A percentile compares a stretch with the other conserved stretches of the same genome.
Conservation (phyloP, 192 early-diverging fungal species). For the Coemansia erecta region DNA sequence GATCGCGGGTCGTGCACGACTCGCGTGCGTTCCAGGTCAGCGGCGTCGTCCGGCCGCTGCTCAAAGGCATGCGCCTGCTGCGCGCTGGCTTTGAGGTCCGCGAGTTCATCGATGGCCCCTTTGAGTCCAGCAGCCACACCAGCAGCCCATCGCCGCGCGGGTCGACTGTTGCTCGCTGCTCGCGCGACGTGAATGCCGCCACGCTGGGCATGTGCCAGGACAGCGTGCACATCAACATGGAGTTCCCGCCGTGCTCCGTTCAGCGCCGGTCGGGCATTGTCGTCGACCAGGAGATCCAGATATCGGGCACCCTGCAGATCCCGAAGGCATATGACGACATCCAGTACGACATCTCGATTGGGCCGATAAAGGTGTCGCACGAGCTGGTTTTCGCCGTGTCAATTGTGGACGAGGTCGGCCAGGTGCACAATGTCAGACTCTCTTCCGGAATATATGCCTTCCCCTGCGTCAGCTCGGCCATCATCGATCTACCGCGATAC, state of each 20-base stretch:
- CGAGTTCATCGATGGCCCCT: constrained; percentile 30
- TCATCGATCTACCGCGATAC: constrained; percentile 37
- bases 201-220: background rate
- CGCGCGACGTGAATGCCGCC: constrained; percentile 17
- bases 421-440: constrained; percentile 45
- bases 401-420: constrained; percentile 36
- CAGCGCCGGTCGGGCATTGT: constrained; percentile 22
- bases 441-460: constrained; percentile 38
- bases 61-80: constrained; percentile 46
- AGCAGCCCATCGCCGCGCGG: constrained; percentile 8
- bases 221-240: constrained; percentile 13
- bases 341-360: constrained; percentile 40
- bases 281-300: constrained; percentile 47
- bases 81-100: constrained; percentile 42
- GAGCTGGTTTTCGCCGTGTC: constrained; percentile 33
- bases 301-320: constrained; percentile 19
- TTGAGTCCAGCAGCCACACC: constrained; percentile 12
- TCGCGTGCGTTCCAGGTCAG: constrained; percentile 12
- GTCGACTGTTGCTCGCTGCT: constrained; percentile 12
- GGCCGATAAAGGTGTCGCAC: constrained; percentile 40
- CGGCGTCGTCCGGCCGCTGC: constrained; percentile 36
- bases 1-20: constrained; percentile 36
- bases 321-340: constrained; percentile 29
- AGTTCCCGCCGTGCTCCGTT: constrained; percentile 15
- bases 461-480: constrained; percentile 7